Percentiles rank a stretch among this genome's conserved stretches.
Conservation (phyloP, 768 basidiomycete genomes). For the Lentinula raphanica region DNA sequence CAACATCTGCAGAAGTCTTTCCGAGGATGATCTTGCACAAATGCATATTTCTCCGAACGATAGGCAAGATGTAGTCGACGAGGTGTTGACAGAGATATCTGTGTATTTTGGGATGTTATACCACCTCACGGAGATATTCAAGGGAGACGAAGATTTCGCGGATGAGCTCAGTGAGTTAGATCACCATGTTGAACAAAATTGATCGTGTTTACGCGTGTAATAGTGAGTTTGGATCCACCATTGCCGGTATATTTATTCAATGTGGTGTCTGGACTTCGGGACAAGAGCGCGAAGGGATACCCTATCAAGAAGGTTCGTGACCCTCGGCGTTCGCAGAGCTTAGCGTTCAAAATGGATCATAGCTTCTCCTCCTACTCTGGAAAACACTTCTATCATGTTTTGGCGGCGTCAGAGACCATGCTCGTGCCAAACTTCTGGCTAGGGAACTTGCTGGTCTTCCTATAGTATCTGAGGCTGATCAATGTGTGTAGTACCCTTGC, state of each 20-base stretch:
- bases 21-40: conserved; percentile 68
- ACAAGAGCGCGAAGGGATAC: conserved; percentile 92
- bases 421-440: conserved; percentile 76
- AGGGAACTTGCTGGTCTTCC: conserved; percentile 82
- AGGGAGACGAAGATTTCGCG: conserved; percentile 90
- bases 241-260: conserved; percentile 90
- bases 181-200: conserved; percentile 1
- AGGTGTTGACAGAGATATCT: conserved; percentile 87
- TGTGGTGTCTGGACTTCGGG: conserved; percentile 82
- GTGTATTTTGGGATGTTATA: conserved; percentile 95
- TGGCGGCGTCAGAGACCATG: conserved; percentile 85
- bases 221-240: conserved; percentile 95
- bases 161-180: conserved; percentile 85
- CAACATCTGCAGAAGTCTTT: conserved; percentile 50
- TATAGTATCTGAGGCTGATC: conserved; percentile 39
- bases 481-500: conserved; percentile 21
- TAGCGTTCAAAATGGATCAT: too few relatives aligned
- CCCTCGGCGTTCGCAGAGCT: background rate
- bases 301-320: conserved; percentile 87
- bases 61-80: conserved; percentile 77
- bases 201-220: conserved; percentile 8
- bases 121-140: conserved; percentile 89
- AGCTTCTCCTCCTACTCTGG: conserved; percentile 94
- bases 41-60: conserved; percentile 68
- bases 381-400: conserved; percentile 89